Conservation (phyloP, 2,329 filamentous ascomycete genomes). For the Rhexocercosporidium sp. region DNA sequence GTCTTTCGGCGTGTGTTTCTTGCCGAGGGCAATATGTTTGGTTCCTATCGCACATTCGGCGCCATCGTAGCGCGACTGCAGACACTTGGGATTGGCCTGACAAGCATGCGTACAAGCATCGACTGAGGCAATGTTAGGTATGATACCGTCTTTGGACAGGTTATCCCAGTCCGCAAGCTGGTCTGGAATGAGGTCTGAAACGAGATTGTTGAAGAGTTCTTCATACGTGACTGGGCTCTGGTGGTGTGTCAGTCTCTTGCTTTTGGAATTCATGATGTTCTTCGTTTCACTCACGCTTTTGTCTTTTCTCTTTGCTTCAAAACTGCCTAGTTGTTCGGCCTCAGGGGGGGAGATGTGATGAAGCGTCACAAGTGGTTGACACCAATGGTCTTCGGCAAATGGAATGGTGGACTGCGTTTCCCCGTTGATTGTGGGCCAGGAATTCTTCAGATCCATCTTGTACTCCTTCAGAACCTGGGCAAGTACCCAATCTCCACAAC, state of each 20-base stretch:
- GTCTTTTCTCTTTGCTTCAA: slow-evolving; percentile 46
- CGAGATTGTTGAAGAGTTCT: slow-evolving; percentile 57
- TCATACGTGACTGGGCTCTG: slow-evolving; percentile 38
- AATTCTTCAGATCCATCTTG: slow-evolving; percentile 44
- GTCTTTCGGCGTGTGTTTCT: not conserved
- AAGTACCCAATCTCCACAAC: slow-evolving; percentile 60
- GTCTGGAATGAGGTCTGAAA: slow-evolving; percentile 48
- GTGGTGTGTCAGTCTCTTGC: not conserved
- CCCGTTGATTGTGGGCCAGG: slow-evolving; percentile 60
- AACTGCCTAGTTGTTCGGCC: slow-evolving; percentile 47
- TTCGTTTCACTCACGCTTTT: slow-evolving; percentile 6
- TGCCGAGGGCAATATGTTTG: slow-evolving; percentile 6
- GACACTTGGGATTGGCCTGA: not conserved
- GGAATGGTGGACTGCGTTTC: slow-evolving; percentile 58
- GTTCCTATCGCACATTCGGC: slow-evolving; percentile 1
- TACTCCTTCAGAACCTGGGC: slow-evolving; percentile 53
- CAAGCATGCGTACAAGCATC: slow-evolving; percentile 2
- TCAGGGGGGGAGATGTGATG: slow-evolving; percentile 55
- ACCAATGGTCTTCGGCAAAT: slow-evolving; percentile 54
- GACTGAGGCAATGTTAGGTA: slow-evolving; percentile 3
- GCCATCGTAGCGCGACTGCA: slow-evolving; percentile 16
- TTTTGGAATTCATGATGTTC: not conserved
- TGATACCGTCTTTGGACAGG: slow-evolving; percentile 30
- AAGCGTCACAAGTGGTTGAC: slow-evolving; percentile 60
- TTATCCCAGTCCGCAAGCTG: slow-evolving; percentile 53